Base-by-base conservation (phyloP, 257 asterid genomes). In the Gentiana dahurica region DNA sequence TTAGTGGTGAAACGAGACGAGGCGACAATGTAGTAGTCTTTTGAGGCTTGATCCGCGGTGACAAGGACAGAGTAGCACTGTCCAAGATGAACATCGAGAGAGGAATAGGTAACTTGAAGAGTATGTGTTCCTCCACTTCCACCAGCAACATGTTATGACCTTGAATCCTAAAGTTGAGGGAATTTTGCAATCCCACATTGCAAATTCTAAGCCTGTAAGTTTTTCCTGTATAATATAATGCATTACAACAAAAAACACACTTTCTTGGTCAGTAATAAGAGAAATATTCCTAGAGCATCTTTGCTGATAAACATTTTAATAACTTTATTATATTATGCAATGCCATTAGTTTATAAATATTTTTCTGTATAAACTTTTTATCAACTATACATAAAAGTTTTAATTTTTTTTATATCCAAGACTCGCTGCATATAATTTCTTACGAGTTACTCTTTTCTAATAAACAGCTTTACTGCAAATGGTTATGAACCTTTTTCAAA, bases 41-140 rank as follows among this genome's bases (percentile, higher is more conserved):
- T 81, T 12, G 95, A 76, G 13, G 68, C 71, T 59, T 91, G 98
- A 58, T 91, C 95, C 2, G 94, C 95, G 0, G 98, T 85, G 32
- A 87, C 57, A 3, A 91, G 92, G 34, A 91, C 95, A 0, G 98
- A 91, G 80, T 70, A 82, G 62, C 95, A 87, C 12, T 91, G 98
- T 1, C 96, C 98, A 39, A 68, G 73, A 46, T 91, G 98, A 60
- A 91, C 70, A 52, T 91, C 98, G 3, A 87, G 78, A 3, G 96
- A 82, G 15, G 96, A 91, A 60, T 77, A 91, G 61, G 82, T 78
- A 8, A 71, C 71, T 60, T 91, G 98, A 62, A 85, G 35, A 0
- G 98, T 91, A 82, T 91, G 98, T 2, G 98, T 91, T 44, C 98
- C 53, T 91, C 98, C 1, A 91, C 95, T 69, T 91, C 98, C 3